A percentile compares a stretch with the other conserved stretches of the same genome.
phyloP scores from a whole-genome alignment of 2,329 filamentous ascomycete species.

The Rutstroemia sp. region DNA sequence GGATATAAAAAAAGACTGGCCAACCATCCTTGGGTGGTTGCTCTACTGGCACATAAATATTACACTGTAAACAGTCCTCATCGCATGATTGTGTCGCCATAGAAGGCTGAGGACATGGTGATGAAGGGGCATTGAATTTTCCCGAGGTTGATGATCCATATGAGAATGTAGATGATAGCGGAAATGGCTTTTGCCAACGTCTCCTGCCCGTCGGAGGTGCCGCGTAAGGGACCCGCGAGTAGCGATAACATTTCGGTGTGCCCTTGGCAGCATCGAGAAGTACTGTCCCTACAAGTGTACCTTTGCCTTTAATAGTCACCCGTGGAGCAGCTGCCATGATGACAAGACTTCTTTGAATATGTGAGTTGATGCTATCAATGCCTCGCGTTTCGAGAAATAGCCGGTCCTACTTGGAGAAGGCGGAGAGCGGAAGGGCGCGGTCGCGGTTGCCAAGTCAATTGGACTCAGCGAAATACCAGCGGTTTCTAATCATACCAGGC shows the following conservation, averaged over 20 bases:
- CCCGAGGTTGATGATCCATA: background rate
- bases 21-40: conserved; percentile 1
- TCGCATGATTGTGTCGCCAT: background rate
- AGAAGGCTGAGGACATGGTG: background rate
- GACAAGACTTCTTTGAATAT: too few species aligned
- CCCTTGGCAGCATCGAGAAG: background rate
- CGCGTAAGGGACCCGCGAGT: conserved; percentile 31
- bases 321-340: background rate
- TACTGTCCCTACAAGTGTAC: background rate
- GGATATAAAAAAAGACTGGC: conserved; percentile 8
- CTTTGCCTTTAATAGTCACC: background rate
- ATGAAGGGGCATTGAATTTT: background rate
- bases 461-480: too few species aligned
- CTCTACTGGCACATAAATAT: conserved; percentile 3
- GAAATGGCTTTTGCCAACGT: background rate
- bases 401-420: too few species aligned
- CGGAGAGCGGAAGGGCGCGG: too few species aligned
- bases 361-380: too few species aligned
- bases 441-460: too few species aligned
- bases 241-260: conserved; percentile 26
- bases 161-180: background rate
- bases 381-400: too few species aligned
- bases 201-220: conserved; percentile 2
- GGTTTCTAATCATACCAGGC: too few species aligned
- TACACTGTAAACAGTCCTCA: conserved; percentile 8